These are phyloP conservation scores for Anacardium occidentale DNA, from an alignment of 345 rosid genomes.

Conservation along the genomic window DNA sequence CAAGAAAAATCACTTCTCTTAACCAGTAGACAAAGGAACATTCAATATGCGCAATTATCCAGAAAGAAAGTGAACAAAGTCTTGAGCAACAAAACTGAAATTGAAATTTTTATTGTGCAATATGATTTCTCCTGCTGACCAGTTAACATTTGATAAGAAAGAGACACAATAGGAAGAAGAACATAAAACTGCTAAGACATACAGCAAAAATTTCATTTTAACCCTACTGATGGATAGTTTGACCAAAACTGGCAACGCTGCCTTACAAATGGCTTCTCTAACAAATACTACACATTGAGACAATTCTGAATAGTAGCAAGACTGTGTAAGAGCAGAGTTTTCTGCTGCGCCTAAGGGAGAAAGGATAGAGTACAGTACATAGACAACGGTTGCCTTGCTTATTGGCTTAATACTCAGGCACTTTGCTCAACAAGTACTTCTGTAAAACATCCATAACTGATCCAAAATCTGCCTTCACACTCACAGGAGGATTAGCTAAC, in stretches of 20 bases:
- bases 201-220: constrained; percentile 6
- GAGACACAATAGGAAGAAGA: neutral
- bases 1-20: neutral
- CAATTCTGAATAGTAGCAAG: constrained; percentile 8
- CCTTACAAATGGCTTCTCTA: constrained; percentile 10
- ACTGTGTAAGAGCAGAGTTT: constrained; percentile 6
- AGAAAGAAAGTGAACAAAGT: neutral
- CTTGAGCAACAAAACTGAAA: neutral
- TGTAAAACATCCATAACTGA: constrained; percentile 82
- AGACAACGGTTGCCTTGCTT: constrained; percentile 14
- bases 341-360: constrained; percentile 2
- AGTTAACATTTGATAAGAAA: neutral
- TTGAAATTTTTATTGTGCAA: neutral
- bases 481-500: constrained; percentile 73
- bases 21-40: neutral
- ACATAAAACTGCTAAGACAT: neutral
- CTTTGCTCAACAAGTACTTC: constrained; percentile 48
- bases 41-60: neutral
- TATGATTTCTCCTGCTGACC: neutral
- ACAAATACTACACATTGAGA: constrained; percentile 16
- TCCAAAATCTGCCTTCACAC: constrained; percentile 82
- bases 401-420: constrained; percentile 27
- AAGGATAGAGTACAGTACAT: constrained; percentile 3
- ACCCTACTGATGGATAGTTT: neutral
- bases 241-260: constrained; percentile 12